Conservation (phyloP, 2,329 filamentous ascomycete species). For the Keithomyces neogunnii region DNA sequence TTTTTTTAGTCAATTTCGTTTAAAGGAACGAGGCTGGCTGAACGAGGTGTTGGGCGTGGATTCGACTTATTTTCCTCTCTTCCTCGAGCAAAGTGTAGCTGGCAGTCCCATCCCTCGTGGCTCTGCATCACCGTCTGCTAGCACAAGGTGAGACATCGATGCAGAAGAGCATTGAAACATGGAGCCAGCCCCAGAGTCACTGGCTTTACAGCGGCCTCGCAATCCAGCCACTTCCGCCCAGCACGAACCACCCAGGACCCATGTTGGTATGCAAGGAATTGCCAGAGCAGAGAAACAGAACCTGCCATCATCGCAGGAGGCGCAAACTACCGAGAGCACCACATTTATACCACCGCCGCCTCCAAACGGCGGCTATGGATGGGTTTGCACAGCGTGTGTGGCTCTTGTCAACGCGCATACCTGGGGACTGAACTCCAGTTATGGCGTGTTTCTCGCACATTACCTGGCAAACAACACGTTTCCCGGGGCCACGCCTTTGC, state of each 20-base stretch:
- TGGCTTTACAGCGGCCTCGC: not conserved
- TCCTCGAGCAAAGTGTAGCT: not conserved
- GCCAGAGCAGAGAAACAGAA: not conserved
- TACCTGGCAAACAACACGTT: constrained; percentile 52
- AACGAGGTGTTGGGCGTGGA: not conserved
- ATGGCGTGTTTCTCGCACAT: constrained; percentile 46
- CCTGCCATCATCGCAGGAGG: not conserved
- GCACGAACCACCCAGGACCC: not conserved
- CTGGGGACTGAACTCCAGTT: constrained; percentile 59
- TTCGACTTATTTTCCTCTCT: not conserved
- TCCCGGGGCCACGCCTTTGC: constrained; percentile 52
- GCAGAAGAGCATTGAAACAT: not conserved
- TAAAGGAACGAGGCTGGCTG: not conserved
- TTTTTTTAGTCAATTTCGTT: no score
- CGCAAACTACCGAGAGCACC: not conserved
- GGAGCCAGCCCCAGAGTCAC: not conserved
- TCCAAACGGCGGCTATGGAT: constrained; percentile 52
- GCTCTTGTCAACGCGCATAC: constrained; percentile 58
- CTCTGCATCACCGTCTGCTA: not conserved
- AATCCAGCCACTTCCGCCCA: not conserved
- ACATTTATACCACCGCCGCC: constrained; percentile 22
- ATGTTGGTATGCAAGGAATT: not conserved
- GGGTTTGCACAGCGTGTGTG: constrained; percentile 30
- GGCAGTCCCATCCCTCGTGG: not conserved
- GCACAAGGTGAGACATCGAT: not conserved